Conservation (phyloP, 306 rosid genomes). For the Pyrus betulifolia region DNA sequence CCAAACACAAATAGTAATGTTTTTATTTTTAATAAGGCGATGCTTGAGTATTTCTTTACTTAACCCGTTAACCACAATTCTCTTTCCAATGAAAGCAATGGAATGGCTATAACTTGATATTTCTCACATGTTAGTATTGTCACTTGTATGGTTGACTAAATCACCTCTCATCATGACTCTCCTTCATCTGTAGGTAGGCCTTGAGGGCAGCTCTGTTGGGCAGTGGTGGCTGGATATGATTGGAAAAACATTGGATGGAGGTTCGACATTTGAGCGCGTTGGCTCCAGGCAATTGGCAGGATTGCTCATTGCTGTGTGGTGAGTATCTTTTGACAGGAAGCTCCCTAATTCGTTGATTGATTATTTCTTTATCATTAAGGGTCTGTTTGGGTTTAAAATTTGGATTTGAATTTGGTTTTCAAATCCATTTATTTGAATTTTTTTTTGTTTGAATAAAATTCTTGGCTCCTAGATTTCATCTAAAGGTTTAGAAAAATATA, state of each 20-base stretch:
- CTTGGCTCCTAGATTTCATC: no score
- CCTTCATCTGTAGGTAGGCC: constrained; percentile 68
- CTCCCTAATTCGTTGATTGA: neutral
- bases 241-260: constrained; percentile 83
- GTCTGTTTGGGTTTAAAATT: no score
- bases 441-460: no score
- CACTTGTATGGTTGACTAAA: neutral
- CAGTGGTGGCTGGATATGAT: constrained; percentile 99
- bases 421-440: no score
- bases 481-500: no score
- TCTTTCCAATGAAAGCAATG: neutral
- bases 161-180: constrained; percentile 8
- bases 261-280: constrained; percentile 79
- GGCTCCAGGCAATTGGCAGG: constrained; percentile 99
- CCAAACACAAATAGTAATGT: neutral
- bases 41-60: neutral
- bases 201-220: constrained; percentile 95
- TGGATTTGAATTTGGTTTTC: no score
- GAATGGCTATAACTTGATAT: neutral
- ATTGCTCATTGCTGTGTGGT: constrained; percentile 91
- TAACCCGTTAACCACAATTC: neutral
- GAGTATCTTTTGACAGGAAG: constrained; percentile 27
- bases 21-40: neutral
- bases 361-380: neutral
- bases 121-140: neutral